Base-by-base conservation (phyloP, 2,329 filamentous ascomycete genomes). In the Akanthomyces uredinophilus region DNA sequence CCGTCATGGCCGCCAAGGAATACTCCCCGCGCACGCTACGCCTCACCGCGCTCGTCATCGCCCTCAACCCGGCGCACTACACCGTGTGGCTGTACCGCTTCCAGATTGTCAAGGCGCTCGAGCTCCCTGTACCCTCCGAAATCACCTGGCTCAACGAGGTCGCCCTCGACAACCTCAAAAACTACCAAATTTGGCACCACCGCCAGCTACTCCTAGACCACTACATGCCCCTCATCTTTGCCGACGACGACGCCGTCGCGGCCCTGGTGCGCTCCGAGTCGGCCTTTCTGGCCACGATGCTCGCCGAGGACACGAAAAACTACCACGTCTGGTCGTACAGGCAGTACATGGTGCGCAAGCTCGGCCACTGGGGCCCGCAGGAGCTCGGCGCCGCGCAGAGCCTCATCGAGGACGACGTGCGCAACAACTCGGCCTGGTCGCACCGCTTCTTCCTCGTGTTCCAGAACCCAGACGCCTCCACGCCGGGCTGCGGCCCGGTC, bases 251-350 rank as follows among this genome's bases (percentile, higher is more conserved):
- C 78, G 74, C 83, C 78, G 64, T 87, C 79, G 68, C 81, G 81
- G 68, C 68, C 63, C 81, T 91, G 58, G 85, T 84, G 13, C 73
- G 80, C 4, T 84, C 83, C 4, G 95, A 99, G 77, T 80, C 83
- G 22, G 81, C 81, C 16, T 98, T 98, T 73, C 83, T 97, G 64
- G 83, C 82, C 63, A 76, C 82, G 52, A 98, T 99, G 84, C 87
- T 99, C 60, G 83, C 82, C 46, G 83, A 90, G 68, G 95, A 99
- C 73, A 86, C 89, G 55, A 99, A 99, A 78, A 99, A 99, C 79
- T 98, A 99, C 74, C 95, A 99, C 73, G 95, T 98, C 53, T 99
- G 95, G 95, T 92, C 88, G 61, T 99, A 98, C 78, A 84, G 95
- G 63, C 92, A 96, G 73, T 87, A 84, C 70, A 74, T 88, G 22